Conservation (phyloP, 805 yeast genomes). For the Zygosaccharomyces kombuchaensis region DNA sequence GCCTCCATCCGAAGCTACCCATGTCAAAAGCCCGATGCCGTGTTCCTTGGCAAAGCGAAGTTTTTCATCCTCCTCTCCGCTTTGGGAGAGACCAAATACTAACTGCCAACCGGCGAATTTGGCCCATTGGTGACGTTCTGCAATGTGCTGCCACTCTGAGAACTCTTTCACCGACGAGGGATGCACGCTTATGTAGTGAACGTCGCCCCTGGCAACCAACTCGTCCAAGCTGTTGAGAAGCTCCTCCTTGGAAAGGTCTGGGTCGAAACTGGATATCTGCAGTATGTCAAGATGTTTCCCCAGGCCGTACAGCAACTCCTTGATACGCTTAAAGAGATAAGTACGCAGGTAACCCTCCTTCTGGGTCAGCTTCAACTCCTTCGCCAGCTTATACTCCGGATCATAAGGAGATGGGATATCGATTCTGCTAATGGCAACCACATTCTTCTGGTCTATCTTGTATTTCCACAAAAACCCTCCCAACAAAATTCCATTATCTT, state of each 20-base stretch:
- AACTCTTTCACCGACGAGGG: neutral
- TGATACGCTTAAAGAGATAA: constrained; percentile 1
- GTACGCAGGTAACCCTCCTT: constrained; percentile 1
- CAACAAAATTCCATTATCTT: neutral
- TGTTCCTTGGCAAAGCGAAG: neutral
- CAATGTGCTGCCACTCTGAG: neutral
- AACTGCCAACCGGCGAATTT: constrained; percentile 1
- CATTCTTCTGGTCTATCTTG: neutral
- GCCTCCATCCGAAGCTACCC: constrained; percentile 5
- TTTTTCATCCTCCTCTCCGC: neutral
- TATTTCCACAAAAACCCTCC: neutral
- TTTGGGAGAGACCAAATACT: neutral
- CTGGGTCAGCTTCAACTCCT: neutral
- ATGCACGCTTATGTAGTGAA: neutral
- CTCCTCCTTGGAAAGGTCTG: constrained; percentile 2
- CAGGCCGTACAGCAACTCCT: neutral
- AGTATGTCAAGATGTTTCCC: constrained; percentile 3
- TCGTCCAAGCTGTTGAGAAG: neutral
- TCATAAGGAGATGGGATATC: constrained; percentile 2
- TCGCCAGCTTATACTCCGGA: neutral
- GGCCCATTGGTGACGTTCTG: neutral
- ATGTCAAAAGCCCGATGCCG: constrained; percentile 1
- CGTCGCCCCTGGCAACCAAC: neutral
- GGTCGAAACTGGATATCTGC: constrained; percentile 1
- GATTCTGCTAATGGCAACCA: neutral